A percentile compares a stretch with the other conserved stretches of the same genome.
Evolutionary conservation across 257 asterid species (phyloP).

Genomic region (Henckelia pumila): DNA sequence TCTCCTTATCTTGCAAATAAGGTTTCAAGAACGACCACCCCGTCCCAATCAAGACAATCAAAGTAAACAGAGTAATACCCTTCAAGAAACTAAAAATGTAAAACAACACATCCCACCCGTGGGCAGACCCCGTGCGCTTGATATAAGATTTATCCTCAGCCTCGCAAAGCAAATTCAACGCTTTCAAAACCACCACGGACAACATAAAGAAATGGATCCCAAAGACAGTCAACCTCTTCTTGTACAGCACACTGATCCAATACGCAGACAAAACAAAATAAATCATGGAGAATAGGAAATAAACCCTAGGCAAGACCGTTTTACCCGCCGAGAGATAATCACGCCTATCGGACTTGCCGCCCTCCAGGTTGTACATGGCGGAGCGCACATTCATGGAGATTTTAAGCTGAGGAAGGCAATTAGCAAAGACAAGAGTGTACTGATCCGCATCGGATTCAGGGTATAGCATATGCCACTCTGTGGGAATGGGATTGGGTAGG

Average conservation of each 20-base stretch:
- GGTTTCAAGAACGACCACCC: constrained; percentile 92
- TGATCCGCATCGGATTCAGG: constrained; percentile 61
- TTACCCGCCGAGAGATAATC: constrained; percentile 81
- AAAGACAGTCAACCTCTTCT: constrained; percentile 53
- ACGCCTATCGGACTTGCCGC: constrained; percentile 43
- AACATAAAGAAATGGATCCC: constrained; percentile 79
- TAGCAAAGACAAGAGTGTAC: constrained; percentile 73
- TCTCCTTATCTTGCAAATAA: constrained; percentile 81
- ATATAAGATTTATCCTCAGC: constrained; percentile 80
- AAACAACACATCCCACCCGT: constrained; percentile 82
- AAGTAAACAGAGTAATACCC: constrained; percentile 62
- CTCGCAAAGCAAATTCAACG: constrained; percentile 62
- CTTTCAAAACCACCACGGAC: constrained; percentile 61
- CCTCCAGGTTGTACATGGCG: constrained; percentile 68
- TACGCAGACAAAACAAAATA: constrained; percentile 46
- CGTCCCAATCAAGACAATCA: constrained; percentile 79
- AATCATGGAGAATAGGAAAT: constrained; percentile 49
- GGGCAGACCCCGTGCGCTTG: constrained; percentile 66
- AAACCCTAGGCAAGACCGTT: constrained; percentile 65
- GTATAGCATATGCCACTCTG: constrained; percentile 33
- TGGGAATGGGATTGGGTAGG: constrained; percentile 33
- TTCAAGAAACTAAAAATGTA: constrained; percentile 71
- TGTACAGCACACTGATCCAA: constrained; percentile 57
- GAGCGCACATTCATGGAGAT: constrained; percentile 68
- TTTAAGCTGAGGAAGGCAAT: constrained; percentile 53